Conservation (phyloP, 2,329 filamentous ascomycete genomes). For the Microdochium trichocladiopsis region DNA sequence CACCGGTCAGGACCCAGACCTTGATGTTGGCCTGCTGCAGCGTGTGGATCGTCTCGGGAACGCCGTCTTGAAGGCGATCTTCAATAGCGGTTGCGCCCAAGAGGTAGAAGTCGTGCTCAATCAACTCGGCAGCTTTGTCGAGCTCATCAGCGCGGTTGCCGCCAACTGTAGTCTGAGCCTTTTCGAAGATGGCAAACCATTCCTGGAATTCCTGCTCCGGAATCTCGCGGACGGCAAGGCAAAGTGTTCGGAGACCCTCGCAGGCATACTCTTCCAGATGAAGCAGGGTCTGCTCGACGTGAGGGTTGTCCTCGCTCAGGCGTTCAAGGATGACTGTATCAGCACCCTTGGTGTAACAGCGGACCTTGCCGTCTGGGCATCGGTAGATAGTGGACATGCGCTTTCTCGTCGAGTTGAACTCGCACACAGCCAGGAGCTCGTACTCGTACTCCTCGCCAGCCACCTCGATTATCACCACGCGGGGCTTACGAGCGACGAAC, state of each 20-base stretch:
- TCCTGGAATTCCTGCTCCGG: slow-evolving; percentile 82
- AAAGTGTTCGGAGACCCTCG: slow-evolving; percentile 89
- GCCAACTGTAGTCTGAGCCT: slow-evolving; percentile 80
- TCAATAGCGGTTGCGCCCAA: slow-evolving; percentile 96
- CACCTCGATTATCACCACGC: slow-evolving; percentile 76
- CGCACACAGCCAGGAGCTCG: slow-evolving; percentile 90
- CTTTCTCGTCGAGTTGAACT: slow-evolving; percentile 97
- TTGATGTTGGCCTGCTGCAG: slow-evolving; percentile 96
- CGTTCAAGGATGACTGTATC: slow-evolving; percentile 97
- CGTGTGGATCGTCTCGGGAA: slow-evolving; percentile 96
- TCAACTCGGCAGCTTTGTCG: slow-evolving; percentile 93
- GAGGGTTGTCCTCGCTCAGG: slow-evolving; percentile 73
- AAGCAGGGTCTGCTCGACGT: slow-evolving; percentile 81
- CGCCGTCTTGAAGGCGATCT: slow-evolving; percentile 92
- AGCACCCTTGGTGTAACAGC: slow-evolving; percentile 92
- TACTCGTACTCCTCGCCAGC: slow-evolving; percentile 71
- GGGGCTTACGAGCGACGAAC: slow-evolving; percentile 85
- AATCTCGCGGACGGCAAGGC: slow-evolving; percentile 88
- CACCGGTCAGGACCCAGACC: slow-evolving; percentile 95
- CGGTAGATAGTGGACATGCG: slow-evolving; percentile 97
- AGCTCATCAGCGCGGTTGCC: slow-evolving; percentile 91
- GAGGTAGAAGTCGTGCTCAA: slow-evolving; percentile 85
- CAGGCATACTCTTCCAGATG: slow-evolving; percentile 99
- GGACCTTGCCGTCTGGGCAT: slow-evolving; percentile 90
- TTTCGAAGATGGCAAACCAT: slow-evolving; percentile 82